Percentiles rank a stretch among this genome's conserved stretches.
Evolutionary conservation across 257 asterid species (phyloP).

Genomic region (Anisodus acutangulus): DNA sequence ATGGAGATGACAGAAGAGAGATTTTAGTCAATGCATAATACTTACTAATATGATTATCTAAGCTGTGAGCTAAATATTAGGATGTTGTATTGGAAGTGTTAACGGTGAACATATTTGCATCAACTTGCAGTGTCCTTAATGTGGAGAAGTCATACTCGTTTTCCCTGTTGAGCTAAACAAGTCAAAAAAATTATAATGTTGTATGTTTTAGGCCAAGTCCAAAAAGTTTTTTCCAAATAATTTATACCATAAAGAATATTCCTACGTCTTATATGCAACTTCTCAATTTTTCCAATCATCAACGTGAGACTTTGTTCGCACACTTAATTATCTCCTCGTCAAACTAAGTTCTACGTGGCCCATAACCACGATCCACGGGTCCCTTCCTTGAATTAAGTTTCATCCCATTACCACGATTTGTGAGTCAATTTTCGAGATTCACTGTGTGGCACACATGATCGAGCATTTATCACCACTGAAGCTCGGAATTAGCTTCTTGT

Average conservation of each 20-base stretch:
- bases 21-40: background rate
- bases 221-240: background rate
- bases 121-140: background rate
- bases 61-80: conserved; percentile 1
- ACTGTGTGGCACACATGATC: background rate
- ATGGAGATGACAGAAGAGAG: background rate
- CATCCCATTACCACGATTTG: background rate
- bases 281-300: background rate
- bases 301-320: background rate
- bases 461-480: background rate
- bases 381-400: background rate
- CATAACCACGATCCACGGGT: background rate
- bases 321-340: background rate
- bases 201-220: background rate
- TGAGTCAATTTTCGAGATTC: background rate
- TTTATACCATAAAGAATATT: background rate
- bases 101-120: background rate
- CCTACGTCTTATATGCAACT: background rate
- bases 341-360: background rate
- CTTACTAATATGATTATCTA: background rate
- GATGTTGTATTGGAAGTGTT: background rate
- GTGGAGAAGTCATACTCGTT: background rate
- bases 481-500: background rate
- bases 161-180: background rate
- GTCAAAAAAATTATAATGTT: background rate